phyloP scores from a whole-genome alignment of 139 green algal species.

The Chlorella sp. region DNA sequence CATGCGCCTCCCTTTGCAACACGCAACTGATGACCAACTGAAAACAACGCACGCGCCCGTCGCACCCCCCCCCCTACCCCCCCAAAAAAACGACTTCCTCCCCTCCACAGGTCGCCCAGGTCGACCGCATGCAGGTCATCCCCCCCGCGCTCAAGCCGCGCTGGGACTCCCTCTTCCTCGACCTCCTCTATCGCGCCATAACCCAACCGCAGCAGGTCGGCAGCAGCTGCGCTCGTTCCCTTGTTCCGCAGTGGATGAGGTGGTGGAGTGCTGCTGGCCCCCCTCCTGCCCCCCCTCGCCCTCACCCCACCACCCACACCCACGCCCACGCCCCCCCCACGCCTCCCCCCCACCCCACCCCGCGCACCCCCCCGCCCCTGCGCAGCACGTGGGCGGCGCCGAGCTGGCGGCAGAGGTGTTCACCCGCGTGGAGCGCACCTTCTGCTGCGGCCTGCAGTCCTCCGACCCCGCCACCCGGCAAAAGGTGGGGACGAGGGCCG shows the following conservation, averaged over 20 bases:
- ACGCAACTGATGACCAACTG: no score
- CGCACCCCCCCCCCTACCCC: no score
- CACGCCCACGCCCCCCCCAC: not conserved
- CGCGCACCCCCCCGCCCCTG: not conserved
- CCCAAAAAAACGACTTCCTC: no score
- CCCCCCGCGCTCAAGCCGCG: conserved; percentile 16
- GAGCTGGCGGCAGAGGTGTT: conserved; percentile 79
- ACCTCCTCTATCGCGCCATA: conserved; percentile 58
- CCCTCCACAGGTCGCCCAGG: no score
- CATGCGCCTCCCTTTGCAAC: no score
- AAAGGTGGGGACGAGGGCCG: no score
- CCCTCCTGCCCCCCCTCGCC: no score
- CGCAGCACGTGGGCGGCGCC: conserved; percentile 5
- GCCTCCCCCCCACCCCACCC: not conserved
- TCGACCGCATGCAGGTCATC: conserved; percentile 49
- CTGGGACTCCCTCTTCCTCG: conserved; percentile 80
- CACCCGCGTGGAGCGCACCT: conserved; percentile 86
- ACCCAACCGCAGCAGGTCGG: conserved; percentile 24
- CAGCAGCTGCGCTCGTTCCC: not conserved
- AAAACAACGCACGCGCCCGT: no score
- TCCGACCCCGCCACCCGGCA: conserved; percentile 44
- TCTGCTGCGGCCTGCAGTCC: conserved; percentile 87
- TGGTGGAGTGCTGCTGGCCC: no score
- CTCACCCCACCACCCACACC: no score
- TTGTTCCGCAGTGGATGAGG: no score